A percentile compares a stretch with the other conserved stretches of the same genome.
Evolutionary conservation across 208 protist species (phyloP).

Genomic region (Vickermania ingenoplastis): DNA sequence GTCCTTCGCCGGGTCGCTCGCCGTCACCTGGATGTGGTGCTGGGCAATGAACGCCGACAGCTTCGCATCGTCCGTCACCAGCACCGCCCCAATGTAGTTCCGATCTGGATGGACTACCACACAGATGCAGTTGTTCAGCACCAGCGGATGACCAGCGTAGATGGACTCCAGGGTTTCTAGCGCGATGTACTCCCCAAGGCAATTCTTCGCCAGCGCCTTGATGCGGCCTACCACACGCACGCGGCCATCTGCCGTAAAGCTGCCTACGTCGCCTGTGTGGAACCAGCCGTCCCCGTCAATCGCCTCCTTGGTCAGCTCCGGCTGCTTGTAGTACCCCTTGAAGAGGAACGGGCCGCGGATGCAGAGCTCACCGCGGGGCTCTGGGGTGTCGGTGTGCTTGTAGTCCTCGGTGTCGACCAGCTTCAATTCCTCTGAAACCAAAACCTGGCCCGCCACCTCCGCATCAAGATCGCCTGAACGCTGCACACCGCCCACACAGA

Average conservation of each 20-base stretch:
- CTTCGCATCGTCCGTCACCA: conserved; percentile 19
- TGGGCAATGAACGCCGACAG: conserved; percentile 5
- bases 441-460: conserved; percentile 16
- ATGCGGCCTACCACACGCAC: conserved; percentile 39
- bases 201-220: conserved; percentile 55
- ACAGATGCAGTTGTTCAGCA: conserved; percentile 15
- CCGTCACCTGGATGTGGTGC: conserved; percentile 3
- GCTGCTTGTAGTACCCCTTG: conserved; percentile 47
- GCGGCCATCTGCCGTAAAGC: conserved; percentile 10
- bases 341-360: conserved; percentile 21
- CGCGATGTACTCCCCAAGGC: conserved; percentile 54
- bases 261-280: conserved; percentile 48
- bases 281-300: conserved; percentile 37
- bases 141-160: conserved; percentile 13
- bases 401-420: conserved; percentile 64
- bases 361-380: conserved; percentile 29
- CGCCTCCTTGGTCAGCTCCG: conserved; percentile 20
- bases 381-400: conserved; percentile 28
- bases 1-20: conserved; percentile 12
- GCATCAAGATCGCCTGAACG: conserved; percentile 60
- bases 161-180: conserved; percentile 29
- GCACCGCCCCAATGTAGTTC: conserved; percentile 17
- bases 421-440: conserved; percentile 62
- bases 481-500: conserved; percentile 39
- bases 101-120: conserved; percentile 22